These are phyloP conservation scores for Coemansia sp. DNA, from an alignment of 192 early-diverging fungal genomes.

Conservation along the genomic window DNA sequence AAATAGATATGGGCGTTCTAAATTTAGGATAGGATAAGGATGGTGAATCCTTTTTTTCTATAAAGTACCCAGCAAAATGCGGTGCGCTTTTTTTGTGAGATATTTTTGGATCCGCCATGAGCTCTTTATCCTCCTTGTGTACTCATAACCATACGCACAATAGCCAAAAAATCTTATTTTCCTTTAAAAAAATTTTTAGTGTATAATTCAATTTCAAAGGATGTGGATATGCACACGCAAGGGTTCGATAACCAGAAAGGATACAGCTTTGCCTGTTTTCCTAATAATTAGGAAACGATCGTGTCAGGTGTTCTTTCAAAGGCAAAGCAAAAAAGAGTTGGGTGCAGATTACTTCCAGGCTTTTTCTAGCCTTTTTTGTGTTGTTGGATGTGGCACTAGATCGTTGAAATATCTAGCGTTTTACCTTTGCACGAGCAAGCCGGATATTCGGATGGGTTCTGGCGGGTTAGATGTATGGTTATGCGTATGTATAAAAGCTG, in stretches of 20 bases:
- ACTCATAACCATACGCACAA: background rate
- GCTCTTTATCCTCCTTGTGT: background rate
- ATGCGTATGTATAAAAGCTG: too few species aligned
- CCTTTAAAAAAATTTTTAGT: background rate
- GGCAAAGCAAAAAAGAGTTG: background rate
- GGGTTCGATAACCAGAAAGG: slow-evolving; percentile 10
- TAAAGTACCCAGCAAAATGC: background rate
- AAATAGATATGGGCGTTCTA: slow-evolving; percentile 6
- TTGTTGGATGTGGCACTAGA: background rate
- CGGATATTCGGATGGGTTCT: background rate
- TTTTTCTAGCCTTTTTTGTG: slow-evolving; percentile 1
- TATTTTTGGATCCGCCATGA: too few species aligned
- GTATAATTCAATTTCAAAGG: background rate
- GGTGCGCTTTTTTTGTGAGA: background rate
- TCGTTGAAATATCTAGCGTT: background rate
- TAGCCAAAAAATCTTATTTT: background rate
- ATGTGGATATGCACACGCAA: slow-evolving; percentile 7
- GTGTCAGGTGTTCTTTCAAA: background rate
- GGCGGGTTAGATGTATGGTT: background rate
- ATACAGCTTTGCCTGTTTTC: background rate
- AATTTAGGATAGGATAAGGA: background rate
- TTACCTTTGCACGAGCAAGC: background rate
- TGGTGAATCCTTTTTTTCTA: background rate
- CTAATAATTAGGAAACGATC: background rate
- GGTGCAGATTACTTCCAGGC: background rate